Base-by-base conservation (phyloP, 345 rosid genomes). In the Pelargonium nanum region DNA sequence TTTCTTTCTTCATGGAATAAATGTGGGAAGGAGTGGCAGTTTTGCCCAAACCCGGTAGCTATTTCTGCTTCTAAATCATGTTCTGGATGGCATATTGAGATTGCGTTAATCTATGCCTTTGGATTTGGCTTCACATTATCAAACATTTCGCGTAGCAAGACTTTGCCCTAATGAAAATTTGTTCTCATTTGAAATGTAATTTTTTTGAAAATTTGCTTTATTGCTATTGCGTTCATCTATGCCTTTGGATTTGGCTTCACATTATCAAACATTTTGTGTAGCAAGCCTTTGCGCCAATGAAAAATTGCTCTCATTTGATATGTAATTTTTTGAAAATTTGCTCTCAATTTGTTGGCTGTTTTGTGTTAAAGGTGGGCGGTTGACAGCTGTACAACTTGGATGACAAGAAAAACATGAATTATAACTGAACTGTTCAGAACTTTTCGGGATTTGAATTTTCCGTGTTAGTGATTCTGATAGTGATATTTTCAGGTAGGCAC, bases 401-500 rank as follows among this genome's bases (percentile, higher is more conserved):
- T 40, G 16, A 40, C 48, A 40, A 17, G 48, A 12, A 40, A 40
- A 7, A 2, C 48, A 40, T 40, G 15, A 40, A 7, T 17, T 40
- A 17, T 12, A 40, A 40, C 48, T 40, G 15, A 40, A 40, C 48
- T 40, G 16, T 40, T 12, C 12, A 40, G 48, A 15, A 40, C 48
- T 9, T 40, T 8, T 17, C 9, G 48, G 9, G 48, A 10, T 19
- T 56, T 56, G 26, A 15, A 24, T 22, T 56, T 53, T 56, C 22
- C 17, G n/a, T 57, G 48, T 26, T 64, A 25, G 30, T 55, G 61
- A 19, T 57, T 56, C 34, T 74, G 56, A 32, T 24, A 48, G 55
- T 23, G 8, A 70, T 17, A n/a, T 60, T 68, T 73, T 75, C 77
- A 93, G 99, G 65, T 79, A 65, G 72, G 89, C 70, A 89, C 97